Evolutionary conservation across 371 early-diverging fungal genomes (phyloP).

Genomic region (Phascolomyces articulosus): DNA sequence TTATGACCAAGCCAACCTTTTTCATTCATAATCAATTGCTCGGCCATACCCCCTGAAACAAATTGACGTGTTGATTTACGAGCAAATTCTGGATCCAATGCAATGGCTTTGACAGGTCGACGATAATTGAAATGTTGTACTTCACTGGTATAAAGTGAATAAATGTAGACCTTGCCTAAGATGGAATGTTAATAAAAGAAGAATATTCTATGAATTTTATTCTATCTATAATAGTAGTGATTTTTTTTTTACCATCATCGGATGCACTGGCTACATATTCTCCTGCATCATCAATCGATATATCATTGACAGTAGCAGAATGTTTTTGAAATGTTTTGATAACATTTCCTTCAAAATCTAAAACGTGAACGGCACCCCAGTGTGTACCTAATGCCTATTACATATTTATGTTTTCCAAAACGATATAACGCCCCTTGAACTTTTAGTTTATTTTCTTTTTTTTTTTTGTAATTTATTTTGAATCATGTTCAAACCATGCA

Average conservation of each 20-base stretch:
- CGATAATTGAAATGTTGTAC: constrained; percentile 69
- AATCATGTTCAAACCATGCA: too few species aligned
- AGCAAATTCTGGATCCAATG: constrained; percentile 87
- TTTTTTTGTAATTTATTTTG: too few species aligned
- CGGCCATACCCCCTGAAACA: constrained; percentile 91
- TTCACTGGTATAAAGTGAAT: constrained; percentile 71
- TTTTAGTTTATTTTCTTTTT: constrained; percentile 3
- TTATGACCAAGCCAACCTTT: constrained; percentile 69
- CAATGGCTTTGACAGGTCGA: constrained; percentile 89
- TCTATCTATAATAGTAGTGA: background rate
- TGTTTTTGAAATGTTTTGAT: constrained; percentile 79
- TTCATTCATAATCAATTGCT: constrained; percentile 81
- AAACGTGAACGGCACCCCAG: constrained; percentile 88
- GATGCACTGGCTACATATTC: constrained; percentile 92
- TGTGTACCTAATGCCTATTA: constrained; percentile 92
- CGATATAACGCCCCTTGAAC: background rate
- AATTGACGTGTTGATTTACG: constrained; percentile 75
- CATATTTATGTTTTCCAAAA: background rate
- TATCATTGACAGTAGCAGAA: constrained; percentile 83
- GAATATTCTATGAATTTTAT: too few species aligned
- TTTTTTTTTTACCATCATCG: constrained; percentile 84
- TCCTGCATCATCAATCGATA: constrained; percentile 83
- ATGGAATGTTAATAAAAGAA: background rate
- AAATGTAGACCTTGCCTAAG: constrained; percentile 77
- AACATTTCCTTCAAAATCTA: constrained; percentile 91